phyloP scores from a whole-genome alignment of 2,329 filamentous ascomycete species.

The Fusarium acutatum region DNA sequence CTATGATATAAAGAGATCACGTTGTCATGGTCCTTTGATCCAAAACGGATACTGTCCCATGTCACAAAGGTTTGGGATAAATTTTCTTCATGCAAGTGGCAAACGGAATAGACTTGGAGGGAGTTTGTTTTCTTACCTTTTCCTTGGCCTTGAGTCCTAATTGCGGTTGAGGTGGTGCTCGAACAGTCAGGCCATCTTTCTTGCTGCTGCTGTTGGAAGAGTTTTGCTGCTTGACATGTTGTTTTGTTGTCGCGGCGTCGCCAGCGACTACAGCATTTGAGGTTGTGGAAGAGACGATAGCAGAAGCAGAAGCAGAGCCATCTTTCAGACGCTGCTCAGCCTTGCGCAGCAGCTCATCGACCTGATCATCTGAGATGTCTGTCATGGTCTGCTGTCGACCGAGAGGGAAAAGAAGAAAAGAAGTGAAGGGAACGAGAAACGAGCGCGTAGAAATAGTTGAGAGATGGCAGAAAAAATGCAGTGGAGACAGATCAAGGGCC shows the following conservation, averaged over 20 bases:
- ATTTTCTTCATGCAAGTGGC: constrained; percentile 52
- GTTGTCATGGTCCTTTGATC: constrained; percentile 65
- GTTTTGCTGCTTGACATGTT: constrained; percentile 27
- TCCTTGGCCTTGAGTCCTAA: constrained; percentile 30
- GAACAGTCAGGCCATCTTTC: constrained; percentile 40
- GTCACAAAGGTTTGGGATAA: constrained; percentile 49
- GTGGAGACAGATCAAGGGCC: not conserved
- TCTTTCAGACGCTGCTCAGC: constrained; percentile 46
- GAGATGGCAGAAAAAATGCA: constrained; percentile 26
- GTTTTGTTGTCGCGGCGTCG: constrained; percentile 16
- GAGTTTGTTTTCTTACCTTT: constrained; percentile 41
- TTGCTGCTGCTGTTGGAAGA: constrained; percentile 31
- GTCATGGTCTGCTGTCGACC: constrained; percentile 43
- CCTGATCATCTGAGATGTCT: constrained; percentile 42
- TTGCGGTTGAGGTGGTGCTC: constrained; percentile 35
- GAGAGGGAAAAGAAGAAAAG: constrained; percentile 17
- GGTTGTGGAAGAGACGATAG: constrained; percentile 7
- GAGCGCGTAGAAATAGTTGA: constrained; percentile 34
- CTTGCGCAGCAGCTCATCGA: constrained; percentile 46
- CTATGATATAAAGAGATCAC: constrained; percentile 69
- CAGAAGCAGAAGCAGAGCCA: constrained; percentile 24
- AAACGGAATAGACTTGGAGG: not conserved
- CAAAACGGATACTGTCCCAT: constrained; percentile 53
- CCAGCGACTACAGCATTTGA: constrained; percentile 28
- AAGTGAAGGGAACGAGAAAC: constrained; percentile 16